Evolutionary conservation across 495 filamentous ascomycete genomes (phyloP).

Genomic region (Trichoderma erinaceum): DNA sequence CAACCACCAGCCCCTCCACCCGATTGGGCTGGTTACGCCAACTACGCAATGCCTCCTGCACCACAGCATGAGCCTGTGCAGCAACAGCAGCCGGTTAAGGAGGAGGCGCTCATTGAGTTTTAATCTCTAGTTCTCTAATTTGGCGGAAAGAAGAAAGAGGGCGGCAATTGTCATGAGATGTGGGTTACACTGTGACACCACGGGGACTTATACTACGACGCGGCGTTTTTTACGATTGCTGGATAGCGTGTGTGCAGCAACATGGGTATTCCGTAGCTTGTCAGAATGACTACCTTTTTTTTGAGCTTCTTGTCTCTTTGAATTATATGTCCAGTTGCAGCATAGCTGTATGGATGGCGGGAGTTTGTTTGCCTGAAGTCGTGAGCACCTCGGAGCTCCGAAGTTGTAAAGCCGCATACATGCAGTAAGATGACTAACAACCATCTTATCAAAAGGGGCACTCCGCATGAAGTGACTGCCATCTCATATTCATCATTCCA

Average conservation of each 20-base stretch:
- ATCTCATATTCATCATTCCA: too few relatives aligned
- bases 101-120: conserved; percentile 90
- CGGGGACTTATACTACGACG: conserved; percentile 21
- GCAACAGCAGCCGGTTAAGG: conserved; percentile 47
- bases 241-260: conserved; percentile 8
- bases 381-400: too few relatives aligned
- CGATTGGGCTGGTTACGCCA: conserved; percentile 51
- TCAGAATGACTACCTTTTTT: not conserved
- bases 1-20: conserved; percentile 26
- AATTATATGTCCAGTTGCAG: too few relatives aligned
- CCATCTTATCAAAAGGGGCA: too few relatives aligned
- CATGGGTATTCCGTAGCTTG: conserved; percentile 9
- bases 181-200: conserved; percentile 1
- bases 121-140: conserved; percentile 34
- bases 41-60: conserved; percentile 60
- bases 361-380: too few relatives aligned
- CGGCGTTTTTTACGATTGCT: conserved; percentile 16
- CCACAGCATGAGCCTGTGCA: conserved; percentile 56
- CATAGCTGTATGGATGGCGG: too few relatives aligned
- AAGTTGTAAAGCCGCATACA: too few relatives aligned
- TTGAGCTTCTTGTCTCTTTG: too few relatives aligned
- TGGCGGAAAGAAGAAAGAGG: conserved; percentile 24
- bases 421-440: too few relatives aligned
- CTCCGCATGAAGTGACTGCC: too few relatives aligned
- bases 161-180: conserved; percentile 1